Evolutionary conservation across 106 monocot genomes (phyloP).

Genomic region (Amphibolis antarctica): DNA sequence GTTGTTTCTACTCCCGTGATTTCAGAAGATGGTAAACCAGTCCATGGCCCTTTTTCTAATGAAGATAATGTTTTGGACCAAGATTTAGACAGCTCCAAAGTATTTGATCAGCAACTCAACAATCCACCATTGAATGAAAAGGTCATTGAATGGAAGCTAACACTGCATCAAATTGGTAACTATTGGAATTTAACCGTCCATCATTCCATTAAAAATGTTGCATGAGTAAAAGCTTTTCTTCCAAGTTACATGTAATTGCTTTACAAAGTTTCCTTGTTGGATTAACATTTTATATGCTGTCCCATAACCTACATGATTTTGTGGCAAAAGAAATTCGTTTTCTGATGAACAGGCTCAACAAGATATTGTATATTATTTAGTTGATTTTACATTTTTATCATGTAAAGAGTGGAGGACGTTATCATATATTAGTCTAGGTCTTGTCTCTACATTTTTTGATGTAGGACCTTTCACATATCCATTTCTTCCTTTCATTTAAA

Average conservation of each 20-base stretch:
- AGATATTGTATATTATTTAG: too few relatives aligned
- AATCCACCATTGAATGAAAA: conserved; percentile 24
- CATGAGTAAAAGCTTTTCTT: neutral
- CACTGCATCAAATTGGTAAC: conserved; percentile 82
- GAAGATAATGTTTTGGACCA: neutral
- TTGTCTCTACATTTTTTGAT: too few relatives aligned
- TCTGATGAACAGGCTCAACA: too few relatives aligned
- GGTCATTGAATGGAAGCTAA: conserved; percentile 70
- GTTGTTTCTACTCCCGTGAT: conserved; percentile 48
- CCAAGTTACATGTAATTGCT: neutral
- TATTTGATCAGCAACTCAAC: conserved; percentile 4
- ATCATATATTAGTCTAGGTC: too few relatives aligned
- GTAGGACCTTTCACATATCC: too few relatives aligned
- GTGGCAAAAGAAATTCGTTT: too few relatives aligned
- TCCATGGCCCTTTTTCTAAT: conserved; percentile 24
- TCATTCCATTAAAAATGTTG: neutral
- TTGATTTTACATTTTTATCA: too few relatives aligned
- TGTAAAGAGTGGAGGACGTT: too few relatives aligned
- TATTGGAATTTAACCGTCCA: neutral
- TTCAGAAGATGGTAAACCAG: conserved; percentile 62
- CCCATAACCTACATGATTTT: too few relatives aligned
- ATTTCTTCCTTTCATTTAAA: too few relatives aligned
- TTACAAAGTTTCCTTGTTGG: too few relatives aligned
- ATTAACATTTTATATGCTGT: too few relatives aligned
- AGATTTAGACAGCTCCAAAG: conserved; percentile 8